phyloP scores from a whole-genome alignment of 2,329 filamentous ascomycete species.

The Pezicula neosporulosa region DNA sequence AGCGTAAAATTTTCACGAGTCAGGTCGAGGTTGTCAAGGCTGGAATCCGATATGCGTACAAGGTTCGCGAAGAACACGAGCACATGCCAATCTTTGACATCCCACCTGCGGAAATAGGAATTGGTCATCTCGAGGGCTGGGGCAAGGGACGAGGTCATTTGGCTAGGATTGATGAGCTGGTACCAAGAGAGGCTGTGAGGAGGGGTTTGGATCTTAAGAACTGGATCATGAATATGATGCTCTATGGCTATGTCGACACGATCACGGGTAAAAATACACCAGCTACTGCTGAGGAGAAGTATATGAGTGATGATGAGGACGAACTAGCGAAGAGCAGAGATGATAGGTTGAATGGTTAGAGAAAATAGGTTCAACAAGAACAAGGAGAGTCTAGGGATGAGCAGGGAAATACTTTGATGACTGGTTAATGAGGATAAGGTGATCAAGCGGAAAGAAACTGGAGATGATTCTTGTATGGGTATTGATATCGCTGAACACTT shows the following conservation, averaged over 20 bases:
- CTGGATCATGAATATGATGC: slow-evolving; percentile 52
- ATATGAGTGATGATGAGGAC: slow-evolving; percentile 45
- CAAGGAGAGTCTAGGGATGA: background rate
- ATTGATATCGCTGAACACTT: too few species aligned
- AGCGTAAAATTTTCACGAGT: slow-evolving; percentile 47
- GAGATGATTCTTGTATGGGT: too few species aligned
- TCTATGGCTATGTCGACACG: slow-evolving; percentile 60
- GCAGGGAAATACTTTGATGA: too few species aligned
- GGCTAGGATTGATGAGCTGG: slow-evolving; percentile 52
- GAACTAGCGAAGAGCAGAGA: background rate
- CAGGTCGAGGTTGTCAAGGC: slow-evolving; percentile 50
- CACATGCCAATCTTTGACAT: slow-evolving; percentile 45
- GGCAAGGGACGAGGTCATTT: slow-evolving; percentile 44
- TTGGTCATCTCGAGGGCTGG: slow-evolving; percentile 53
- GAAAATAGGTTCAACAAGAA: background rate
- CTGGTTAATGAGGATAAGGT: too few species aligned
- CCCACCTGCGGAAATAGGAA: slow-evolving; percentile 47
- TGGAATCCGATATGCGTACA: slow-evolving; percentile 54
- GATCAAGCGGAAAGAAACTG: too few species aligned
- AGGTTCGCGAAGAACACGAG: slow-evolving; percentile 2
- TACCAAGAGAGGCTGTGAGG: slow-evolving; percentile 51
- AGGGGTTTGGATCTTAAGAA: slow-evolving; percentile 50
- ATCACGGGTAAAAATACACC: slow-evolving; percentile 46
- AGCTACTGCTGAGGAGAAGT: slow-evolving; percentile 46
- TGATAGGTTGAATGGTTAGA: background rate